Base-by-base conservation (phyloP, 2,329 filamentous ascomycete species). In the Epichloe festucae region DNA sequence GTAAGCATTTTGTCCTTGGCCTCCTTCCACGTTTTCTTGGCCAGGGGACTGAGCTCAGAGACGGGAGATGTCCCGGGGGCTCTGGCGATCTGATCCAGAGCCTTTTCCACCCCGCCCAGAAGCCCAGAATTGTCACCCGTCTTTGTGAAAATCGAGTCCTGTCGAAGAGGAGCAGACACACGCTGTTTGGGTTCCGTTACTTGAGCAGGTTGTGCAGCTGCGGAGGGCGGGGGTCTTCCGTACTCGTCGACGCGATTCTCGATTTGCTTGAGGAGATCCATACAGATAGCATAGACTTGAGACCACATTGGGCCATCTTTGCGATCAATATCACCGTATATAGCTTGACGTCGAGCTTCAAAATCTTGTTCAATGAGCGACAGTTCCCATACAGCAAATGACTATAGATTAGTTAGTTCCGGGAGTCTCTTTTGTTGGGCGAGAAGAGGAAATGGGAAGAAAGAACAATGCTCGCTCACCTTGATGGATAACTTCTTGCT, bases 361-460 rank as follows among this genome's bases (percentile, higher is more conserved):
- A 86, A 90, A 50, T 81, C 77, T 52, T 85, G 78, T 39, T 87
- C 83, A 58, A 96, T 95, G 52, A 87, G 76, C 34, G 82, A 81
- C 31, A 96, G 73, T 63, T 97, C 91, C 90, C 90, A 95, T 67
- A 95, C 85, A 15, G 91, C 90, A 65, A 94, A 95, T 0, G 81
- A 78, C 77, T 87, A 53, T 1, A 21, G n/a, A 41, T 5, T 47
- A 54, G 56, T 68, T 51, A 62, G 59, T 40, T 5, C 10, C 27
- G 27, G 27, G 27, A 10, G 7, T 31, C 4, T 11, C 27, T 31
- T 31, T 31, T 11, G 8, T 31, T 31, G 27, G 27, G 27, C 36
- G 10, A n/a, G 4, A 21, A n/a, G 7, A 36, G 5, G 4, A 51
- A 11, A 11, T 19, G 11, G 11, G 2, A 11, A 38, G 7, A 4